Conservation (phyloP, 768 basidiomycete genomes). For the Termitomyces sp. region DNA sequence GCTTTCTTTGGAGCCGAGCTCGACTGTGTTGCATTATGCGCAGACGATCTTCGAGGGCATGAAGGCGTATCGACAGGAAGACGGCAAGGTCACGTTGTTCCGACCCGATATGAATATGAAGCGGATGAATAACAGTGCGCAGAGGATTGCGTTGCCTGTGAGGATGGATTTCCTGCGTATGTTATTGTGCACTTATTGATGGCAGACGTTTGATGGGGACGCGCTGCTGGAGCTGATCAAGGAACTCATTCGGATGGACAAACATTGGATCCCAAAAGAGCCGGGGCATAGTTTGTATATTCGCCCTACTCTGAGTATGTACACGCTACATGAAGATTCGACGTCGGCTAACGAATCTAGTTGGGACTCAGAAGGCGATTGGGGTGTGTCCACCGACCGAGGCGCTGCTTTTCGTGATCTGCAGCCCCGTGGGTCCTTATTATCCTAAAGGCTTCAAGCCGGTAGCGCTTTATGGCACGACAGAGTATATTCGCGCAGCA, state of each 20-base stretch:
- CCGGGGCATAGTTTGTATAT: constrained; percentile 91
- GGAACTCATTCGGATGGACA: constrained; percentile 77
- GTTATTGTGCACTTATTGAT: neutral
- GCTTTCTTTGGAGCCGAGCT: constrained; percentile 67
- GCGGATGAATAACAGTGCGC: constrained; percentile 85
- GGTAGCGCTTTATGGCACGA: constrained; percentile 81
- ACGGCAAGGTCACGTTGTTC: constrained; percentile 78
- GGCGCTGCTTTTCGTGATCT: constrained; percentile 83
- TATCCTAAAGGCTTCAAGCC: constrained; percentile 89
- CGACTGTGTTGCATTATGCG: constrained; percentile 88
- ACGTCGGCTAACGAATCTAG: constrained; percentile 31
- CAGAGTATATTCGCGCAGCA: constrained; percentile 77
- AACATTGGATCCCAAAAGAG: constrained; percentile 86
- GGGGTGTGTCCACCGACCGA: constrained; percentile 74
- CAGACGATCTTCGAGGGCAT: constrained; percentile 90
- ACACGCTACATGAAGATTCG: neutral
- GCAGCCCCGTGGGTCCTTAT: constrained; percentile 81
- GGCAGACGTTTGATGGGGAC: constrained; percentile 72
- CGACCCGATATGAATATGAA: constrained; percentile 98
- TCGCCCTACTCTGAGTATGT: constrained; percentile 64
- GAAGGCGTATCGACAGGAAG: constrained; percentile 82
- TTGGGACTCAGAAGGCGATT: constrained; percentile 69
- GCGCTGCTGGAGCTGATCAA: constrained; percentile 78
- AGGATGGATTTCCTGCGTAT: constrained; percentile 12
- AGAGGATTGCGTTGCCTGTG: constrained; percentile 73